phyloP scores from a whole-genome alignment of 2,329 filamentous ascomycete genomes.

The Endoconidiophora laricicola region DNA sequence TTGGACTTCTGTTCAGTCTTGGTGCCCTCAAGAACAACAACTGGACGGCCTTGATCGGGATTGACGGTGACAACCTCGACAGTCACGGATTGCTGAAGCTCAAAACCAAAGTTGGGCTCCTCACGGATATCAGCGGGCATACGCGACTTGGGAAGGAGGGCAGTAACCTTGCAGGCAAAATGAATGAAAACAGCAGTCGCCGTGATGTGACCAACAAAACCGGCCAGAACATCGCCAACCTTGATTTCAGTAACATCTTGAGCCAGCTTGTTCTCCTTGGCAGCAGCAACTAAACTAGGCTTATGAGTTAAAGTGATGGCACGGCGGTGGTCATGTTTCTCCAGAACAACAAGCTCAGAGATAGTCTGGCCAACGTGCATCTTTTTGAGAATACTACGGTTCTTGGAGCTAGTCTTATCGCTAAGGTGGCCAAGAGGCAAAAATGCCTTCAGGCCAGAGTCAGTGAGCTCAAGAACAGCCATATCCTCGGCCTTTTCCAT shows the following conservation, averaged over 20 bases:
- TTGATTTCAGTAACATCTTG: constrained; percentile 53
- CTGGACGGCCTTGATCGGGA: constrained; percentile 49
- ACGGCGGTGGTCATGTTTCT: constrained; percentile 64
- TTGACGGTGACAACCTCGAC: constrained; percentile 61
- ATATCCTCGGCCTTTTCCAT: constrained; percentile 68
- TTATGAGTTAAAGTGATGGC: constrained; percentile 69
- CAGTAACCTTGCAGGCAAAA: constrained; percentile 62
- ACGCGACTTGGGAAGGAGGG: constrained; percentile 63
- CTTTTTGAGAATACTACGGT: constrained; percentile 57
- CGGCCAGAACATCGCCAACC: constrained; percentile 50
- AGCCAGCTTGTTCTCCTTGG: constrained; percentile 56
- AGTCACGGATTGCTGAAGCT: constrained; percentile 57
- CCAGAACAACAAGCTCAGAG: constrained; percentile 67
- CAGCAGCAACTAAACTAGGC: constrained; percentile 60
- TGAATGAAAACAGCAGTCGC: constrained; percentile 73
- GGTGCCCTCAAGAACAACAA: constrained; percentile 31
- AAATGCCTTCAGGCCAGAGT: constrained; percentile 58
- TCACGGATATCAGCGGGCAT: constrained; percentile 52
- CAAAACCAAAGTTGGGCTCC: constrained; percentile 61
- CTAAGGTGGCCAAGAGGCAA: constrained; percentile 65
- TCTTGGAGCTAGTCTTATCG: constrained; percentile 70
- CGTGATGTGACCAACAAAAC: constrained; percentile 76
- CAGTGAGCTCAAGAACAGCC: constrained; percentile 58
- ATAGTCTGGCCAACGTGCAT: constrained; percentile 73
- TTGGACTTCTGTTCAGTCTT: constrained; percentile 25